Evolutionary conservation across 2,329 filamentous ascomycete genomes (phyloP).

Genomic region (Cordyceps fumosorosea): DNA sequence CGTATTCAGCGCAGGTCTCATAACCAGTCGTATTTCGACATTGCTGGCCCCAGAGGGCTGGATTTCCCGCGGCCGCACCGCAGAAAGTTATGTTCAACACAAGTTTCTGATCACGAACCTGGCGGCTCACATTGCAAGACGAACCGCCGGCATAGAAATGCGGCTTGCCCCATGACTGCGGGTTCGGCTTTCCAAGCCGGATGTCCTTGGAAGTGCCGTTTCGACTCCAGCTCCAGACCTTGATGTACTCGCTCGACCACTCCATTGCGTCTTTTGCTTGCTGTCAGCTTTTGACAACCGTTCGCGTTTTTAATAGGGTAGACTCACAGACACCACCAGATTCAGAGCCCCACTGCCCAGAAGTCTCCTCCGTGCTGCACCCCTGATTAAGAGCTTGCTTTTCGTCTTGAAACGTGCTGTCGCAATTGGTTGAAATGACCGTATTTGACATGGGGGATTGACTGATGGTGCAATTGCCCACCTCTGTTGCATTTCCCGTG

Average conservation of each 20-base stretch:
- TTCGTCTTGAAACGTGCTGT: neutral
- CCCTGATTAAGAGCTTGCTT: neutral
- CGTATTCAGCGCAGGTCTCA: neutral
- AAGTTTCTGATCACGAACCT: constrained; percentile 63
- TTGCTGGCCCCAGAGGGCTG: neutral
- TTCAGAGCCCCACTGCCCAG: neutral
- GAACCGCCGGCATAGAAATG: constrained; percentile 50
- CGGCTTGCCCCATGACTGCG: constrained; percentile 58
- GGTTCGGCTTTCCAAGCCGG: constrained; percentile 45
- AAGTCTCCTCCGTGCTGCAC: neutral
- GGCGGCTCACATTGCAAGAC: constrained; percentile 55
- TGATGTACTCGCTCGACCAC: constrained; percentile 35
- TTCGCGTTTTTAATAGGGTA: too few relatives aligned
- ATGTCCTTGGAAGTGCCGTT: constrained; percentile 28
- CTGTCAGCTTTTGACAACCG: constrained; percentile 16
- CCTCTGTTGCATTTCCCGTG: constrained; percentile 31
- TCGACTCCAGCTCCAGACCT: constrained; percentile 34
- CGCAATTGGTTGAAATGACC: neutral
- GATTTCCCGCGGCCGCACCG: constrained; percentile 56
- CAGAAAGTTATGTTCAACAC: constrained; percentile 72
- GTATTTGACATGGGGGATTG: neutral
- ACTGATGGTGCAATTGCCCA: constrained; percentile 27
- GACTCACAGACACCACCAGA: neutral
- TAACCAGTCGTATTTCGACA: neutral
- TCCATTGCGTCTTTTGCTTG: constrained; percentile 31